Evolutionary conservation across 108 stramenopile genomes (phyloP), one percentile per base, ranked within the genome.

Genomic region (Conticribra guillardii): DNA sequence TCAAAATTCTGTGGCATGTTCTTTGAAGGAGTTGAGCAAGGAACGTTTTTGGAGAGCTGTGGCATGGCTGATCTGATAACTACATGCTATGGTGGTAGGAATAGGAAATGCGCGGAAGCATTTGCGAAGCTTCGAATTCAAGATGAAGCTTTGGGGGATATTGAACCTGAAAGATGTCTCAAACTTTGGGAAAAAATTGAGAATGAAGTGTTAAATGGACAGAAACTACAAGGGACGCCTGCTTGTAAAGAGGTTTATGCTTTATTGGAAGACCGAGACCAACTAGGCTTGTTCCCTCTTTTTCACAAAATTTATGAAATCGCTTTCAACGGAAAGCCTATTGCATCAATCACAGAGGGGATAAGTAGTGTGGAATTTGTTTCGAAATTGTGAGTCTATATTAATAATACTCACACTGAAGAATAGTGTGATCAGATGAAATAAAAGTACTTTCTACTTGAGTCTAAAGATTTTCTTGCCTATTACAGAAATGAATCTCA

Each of bases 61-160:
- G 98, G 98, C 0, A 86, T 97, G 81, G 98, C 97, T 0, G 98
- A 99, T 65, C 81, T 99, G 4, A 98, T 99, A 56, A 97, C 98
- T 3, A 98, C 97, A 28, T 97, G 98, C 70, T 97, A 97, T 58
- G 97, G 98, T 18, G 96, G 98, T 22, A 82, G 98, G 2, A 99
- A 99, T 60, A 87, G 97, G 17, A 91, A 87, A 62, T 97, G 97
- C 63, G 96, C 96, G 19, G 96, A 96, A 68, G 92, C 84, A 18
- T 99, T 98, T 77, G 94, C 94, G 3, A 71, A 66, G 22, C 28
- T 60, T 22, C 73, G 73, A 69, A 44, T 56, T 15, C 44, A 41
- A 50, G 67, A 73, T 26, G 64, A 60, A 7, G 55, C 80, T 30
- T 33, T 33, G 54, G 50, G 30, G 14, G 44, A 57, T 28, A 54